A percentile compares a stretch with the other conserved stretches of the same genome.
Evolutionary conservation across 2,329 filamentous ascomycete species (phyloP).

Genomic region (Pseudocercospora pini-densiflorae): DNA sequence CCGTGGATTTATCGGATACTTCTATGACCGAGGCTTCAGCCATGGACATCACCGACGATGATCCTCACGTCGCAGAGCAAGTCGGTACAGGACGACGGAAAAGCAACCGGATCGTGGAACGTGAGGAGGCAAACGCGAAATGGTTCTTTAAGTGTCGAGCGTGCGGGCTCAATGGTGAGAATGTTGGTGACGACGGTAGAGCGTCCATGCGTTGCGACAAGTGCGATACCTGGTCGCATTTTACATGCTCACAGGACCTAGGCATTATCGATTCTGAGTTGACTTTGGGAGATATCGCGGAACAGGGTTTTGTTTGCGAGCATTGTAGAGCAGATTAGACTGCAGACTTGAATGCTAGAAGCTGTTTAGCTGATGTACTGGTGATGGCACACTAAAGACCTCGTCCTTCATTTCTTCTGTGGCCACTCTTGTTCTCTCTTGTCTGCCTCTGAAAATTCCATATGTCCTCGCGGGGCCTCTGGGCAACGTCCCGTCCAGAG

Average conservation of each 20-base stretch:
- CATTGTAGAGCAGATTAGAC: background rate
- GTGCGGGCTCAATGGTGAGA: background rate
- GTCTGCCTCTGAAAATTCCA: background rate
- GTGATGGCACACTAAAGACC: background rate
- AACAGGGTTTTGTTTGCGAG: background rate
- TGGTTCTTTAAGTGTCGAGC: background rate
- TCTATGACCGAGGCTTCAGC: too few species aligned
- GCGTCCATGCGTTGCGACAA: background rate
- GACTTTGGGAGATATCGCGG: background rate
- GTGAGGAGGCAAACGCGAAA: background rate
- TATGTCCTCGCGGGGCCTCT: background rate
- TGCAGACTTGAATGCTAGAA: background rate
- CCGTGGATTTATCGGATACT: too few species aligned
- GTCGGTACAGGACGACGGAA: too few species aligned
- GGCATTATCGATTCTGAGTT: background rate
- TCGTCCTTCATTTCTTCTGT: background rate
- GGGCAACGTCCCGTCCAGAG: too few species aligned
- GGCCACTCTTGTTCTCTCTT: background rate
- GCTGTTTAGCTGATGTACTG: background rate
- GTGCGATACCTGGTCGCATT: background rate
- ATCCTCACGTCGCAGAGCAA: too few species aligned
- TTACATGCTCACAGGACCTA: background rate
- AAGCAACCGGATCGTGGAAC: too few species aligned
- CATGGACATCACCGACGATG: too few species aligned
- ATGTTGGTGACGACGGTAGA: background rate